A percentile compares a stretch with the other conserved stretches of the same genome.
Evolutionary conservation across 176 grass and related monocot genomes (phyloP).

Genomic region (Juncus effusus): DNA sequence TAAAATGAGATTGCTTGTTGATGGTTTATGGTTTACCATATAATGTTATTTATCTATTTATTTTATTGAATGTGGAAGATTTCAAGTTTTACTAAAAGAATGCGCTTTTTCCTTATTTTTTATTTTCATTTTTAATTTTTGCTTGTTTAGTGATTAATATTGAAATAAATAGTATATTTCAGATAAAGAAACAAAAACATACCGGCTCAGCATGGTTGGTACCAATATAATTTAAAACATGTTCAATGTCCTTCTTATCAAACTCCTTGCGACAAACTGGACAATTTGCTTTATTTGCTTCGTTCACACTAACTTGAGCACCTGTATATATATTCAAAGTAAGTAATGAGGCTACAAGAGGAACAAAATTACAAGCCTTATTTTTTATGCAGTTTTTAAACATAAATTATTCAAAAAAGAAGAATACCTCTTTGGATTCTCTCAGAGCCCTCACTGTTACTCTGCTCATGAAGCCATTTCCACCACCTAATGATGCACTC

Average conservation of each 20-base stretch:
- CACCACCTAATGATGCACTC: conserved; percentile 82
- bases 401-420: not conserved
- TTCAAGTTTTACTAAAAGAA: no score
- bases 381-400: no score
- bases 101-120: no score
- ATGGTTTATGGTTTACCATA: no score
- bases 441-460: conserved; percentile 22
- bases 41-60: no score
- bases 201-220: conserved; percentile 42
- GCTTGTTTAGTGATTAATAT: not conserved
- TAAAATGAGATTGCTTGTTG: no score
- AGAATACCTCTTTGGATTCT: conserved; percentile 33
- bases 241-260: conserved; percentile 87
- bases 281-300: conserved; percentile 76
- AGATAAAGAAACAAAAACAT: conserved; percentile 29
- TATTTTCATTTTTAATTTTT: no score
- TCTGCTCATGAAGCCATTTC: conserved; percentile 64
- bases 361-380: conserved; percentile 3
- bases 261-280: conserved; percentile 94
- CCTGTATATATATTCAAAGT: not conserved
- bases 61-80: no score
- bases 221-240: conserved; percentile 54
- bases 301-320: conserved; percentile 32
- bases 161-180: not conserved
- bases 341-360: not conserved